A percentile compares a stretch with the other conserved stretches of the same genome.
Conservation (phyloP, 805 yeast genomes). For the Spathaspora gorwiae region DNA sequence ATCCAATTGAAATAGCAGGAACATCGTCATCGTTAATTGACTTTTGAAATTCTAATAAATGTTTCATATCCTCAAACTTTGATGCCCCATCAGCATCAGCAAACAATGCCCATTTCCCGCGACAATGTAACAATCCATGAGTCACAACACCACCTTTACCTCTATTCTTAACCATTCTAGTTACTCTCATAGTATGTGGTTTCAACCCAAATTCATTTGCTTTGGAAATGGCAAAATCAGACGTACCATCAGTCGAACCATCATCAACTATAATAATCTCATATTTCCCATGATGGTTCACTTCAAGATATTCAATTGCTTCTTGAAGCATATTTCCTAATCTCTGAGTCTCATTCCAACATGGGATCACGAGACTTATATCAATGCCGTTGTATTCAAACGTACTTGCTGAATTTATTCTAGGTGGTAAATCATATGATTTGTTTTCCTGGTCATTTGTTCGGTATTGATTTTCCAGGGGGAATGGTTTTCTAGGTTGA, state of each 20-base stretch:
- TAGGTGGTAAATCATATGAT: constrained; percentile 28
- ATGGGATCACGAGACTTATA: constrained; percentile 84
- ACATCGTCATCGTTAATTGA: constrained; percentile 11
- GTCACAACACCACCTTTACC: constrained; percentile 92
- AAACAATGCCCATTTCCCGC: constrained; percentile 74
- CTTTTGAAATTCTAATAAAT: constrained; percentile 43
- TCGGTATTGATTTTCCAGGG: constrained; percentile 49
- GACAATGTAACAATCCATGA: constrained; percentile 75
- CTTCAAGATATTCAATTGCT: constrained; percentile 50
- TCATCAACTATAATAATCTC: constrained; percentile 90
- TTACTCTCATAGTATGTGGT: constrained; percentile 64
- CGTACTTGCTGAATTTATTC: constrained; percentile 20
- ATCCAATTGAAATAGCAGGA: constrained; percentile 78
- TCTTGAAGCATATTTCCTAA: constrained; percentile 70
- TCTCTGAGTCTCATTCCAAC: constrained; percentile 80
- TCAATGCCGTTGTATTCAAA: constrained; percentile 37
- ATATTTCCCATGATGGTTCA: constrained; percentile 36
- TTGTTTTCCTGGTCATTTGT: constrained; percentile 40
- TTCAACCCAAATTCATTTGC: constrained; percentile 43
- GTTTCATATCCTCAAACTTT: constrained; percentile 61
- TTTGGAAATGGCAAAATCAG: constrained; percentile 63
- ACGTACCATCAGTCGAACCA: constrained; percentile 81
- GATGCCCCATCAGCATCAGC: constrained; percentile 99
- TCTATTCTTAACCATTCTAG: constrained; percentile 68
- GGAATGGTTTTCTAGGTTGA: constrained; percentile 52